A percentile compares a stretch with the other conserved stretches of the same genome.
These are phyloP conservation scores for Limnanthes douglasii DNA, from an alignment of 345 rosid genomes.

Conservation along the genomic window DNA sequence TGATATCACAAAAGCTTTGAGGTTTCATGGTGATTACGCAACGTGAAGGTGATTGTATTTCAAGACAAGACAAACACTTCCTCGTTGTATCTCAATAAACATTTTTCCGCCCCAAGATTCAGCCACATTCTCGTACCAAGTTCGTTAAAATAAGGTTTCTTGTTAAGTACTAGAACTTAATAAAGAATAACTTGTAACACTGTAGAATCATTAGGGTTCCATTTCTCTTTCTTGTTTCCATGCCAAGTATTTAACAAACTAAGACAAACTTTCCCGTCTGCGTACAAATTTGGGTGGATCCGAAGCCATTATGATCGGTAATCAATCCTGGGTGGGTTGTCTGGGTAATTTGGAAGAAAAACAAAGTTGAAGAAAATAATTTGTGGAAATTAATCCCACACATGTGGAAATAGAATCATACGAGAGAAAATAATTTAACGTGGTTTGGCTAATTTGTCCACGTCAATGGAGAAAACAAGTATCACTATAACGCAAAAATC, in stretches of 20 bases:
- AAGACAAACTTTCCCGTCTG: constrained; percentile 28
- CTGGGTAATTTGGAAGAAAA: constrained; percentile 38
- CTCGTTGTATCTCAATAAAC: constrained; percentile 19
- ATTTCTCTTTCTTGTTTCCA: constrained; percentile 25
- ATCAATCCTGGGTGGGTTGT: constrained; percentile 24
- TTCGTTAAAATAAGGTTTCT: constrained; percentile 37
- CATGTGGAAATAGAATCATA: too few species aligned
- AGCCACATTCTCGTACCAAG: constrained; percentile 16
- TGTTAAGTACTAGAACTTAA: constrained; percentile 41
- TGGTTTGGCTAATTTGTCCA: too few species aligned
- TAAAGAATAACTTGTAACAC: constrained; percentile 41
- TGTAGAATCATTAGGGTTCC: constrained; percentile 33
- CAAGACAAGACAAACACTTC: constrained; percentile 24
- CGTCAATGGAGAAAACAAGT: too few species aligned
- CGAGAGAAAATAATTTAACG: too few species aligned
- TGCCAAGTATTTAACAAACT: constrained; percentile 43
- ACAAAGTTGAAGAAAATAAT: constrained; percentile 46
- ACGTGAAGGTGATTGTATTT: constrained; percentile 14
- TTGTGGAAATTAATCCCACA: too few species aligned
- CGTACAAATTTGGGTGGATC: constrained; percentile 47
- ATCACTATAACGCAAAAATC: too few species aligned
- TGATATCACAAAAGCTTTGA: constrained; percentile 17
- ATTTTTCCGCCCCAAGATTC: constrained; percentile 12
- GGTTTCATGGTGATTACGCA: constrained; percentile 20
- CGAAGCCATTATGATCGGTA: constrained; percentile 31